These are phyloP conservation scores for Phaeosphaeriaceae sp. DNA, from an alignment of 2,329 filamentous ascomycete genomes.

Conservation along the genomic window DNA sequence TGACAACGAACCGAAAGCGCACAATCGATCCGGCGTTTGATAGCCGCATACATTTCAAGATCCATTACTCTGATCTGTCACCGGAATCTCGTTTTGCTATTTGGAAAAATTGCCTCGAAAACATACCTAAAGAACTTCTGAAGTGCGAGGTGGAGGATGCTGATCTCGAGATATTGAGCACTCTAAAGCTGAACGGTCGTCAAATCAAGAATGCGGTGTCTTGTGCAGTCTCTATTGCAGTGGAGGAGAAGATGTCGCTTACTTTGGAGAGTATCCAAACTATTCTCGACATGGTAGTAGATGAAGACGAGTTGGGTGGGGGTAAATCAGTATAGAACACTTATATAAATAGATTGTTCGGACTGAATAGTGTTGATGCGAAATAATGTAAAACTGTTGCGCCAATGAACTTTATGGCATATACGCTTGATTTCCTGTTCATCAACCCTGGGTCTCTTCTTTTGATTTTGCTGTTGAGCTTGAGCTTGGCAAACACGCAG, in stretches of 20 bases:
- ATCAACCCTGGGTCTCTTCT: too few relatives aligned
- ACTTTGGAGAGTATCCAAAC: slow-evolving; percentile 8
- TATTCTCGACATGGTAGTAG: slow-evolving; percentile 14
- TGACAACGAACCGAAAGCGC: slow-evolving; percentile 77
- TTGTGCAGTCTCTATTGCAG: slow-evolving; percentile 11
- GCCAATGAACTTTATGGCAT: too few relatives aligned
- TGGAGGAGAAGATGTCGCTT: slow-evolving; percentile 13
- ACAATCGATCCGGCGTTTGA: slow-evolving; percentile 56
- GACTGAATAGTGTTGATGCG: too few relatives aligned
- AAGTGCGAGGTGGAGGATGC: slow-evolving; percentile 32
- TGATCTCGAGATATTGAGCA: slow-evolving; percentile 37
- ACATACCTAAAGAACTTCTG: slow-evolving; percentile 3
- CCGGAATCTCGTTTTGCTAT: slow-evolving; percentile 45
- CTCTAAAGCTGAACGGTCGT: slow-evolving; percentile 46
- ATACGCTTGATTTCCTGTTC: too few relatives aligned
- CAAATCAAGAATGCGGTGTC: slow-evolving; percentile 51
- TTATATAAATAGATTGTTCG: too few relatives aligned
- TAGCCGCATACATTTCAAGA: slow-evolving; percentile 53
- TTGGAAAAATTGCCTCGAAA: slow-evolving; percentile 46
- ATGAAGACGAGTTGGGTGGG: not conserved
- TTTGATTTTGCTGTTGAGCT: too few relatives aligned
- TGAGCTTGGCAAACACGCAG: too few relatives aligned
- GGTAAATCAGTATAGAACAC: not conserved
- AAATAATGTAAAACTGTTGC: too few relatives aligned
- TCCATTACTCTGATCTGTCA: slow-evolving; percentile 52